A percentile compares a stretch with the other conserved stretches of the same genome.
phyloP scores from a whole-genome alignment of 495 filamentous ascomycete species.

The Tuber umbilicatum region DNA sequence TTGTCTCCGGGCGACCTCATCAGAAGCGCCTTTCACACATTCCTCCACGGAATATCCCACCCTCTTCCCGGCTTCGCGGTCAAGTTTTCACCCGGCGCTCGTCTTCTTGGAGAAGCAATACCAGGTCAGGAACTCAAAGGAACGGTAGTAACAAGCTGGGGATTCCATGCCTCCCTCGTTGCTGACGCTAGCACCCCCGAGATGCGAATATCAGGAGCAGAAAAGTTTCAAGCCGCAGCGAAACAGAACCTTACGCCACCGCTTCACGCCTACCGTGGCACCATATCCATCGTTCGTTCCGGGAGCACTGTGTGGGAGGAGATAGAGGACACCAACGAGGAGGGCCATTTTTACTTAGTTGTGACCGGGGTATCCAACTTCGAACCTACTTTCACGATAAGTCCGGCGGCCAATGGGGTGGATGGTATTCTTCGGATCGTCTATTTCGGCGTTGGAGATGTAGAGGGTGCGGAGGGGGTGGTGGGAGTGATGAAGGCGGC shows the following conservation, averaged over 20 bases:
- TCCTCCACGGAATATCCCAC: constrained; percentile 51
- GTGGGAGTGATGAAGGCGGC: constrained; percentile 71
- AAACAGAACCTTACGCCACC: constrained; percentile 60
- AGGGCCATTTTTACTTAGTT: constrained; percentile 65
- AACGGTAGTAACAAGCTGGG: constrained; percentile 81
- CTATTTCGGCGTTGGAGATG: constrained; percentile 57
- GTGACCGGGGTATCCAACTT: constrained; percentile 68
- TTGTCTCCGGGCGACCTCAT: constrained; percentile 41
- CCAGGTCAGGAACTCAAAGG: constrained; percentile 51
- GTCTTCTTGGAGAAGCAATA: constrained; percentile 24
- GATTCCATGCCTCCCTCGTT: constrained; percentile 77
- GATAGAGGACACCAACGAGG: neutral
- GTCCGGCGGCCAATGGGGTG: constrained; percentile 62
- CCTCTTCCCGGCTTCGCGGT: constrained; percentile 54
- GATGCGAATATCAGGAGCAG: constrained; percentile 64
- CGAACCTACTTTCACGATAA: constrained; percentile 72
- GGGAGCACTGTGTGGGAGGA: constrained; percentile 9
- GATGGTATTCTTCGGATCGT: constrained; percentile 59
- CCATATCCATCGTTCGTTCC: constrained; percentile 44
- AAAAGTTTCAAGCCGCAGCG: constrained; percentile 78
- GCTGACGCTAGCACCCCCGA: constrained; percentile 76
- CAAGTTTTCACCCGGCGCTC: constrained; percentile 60
- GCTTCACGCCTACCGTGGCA: constrained; percentile 63
- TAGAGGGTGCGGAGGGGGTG: constrained; percentile 52
- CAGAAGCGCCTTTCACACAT: constrained; percentile 47